phyloP scores from a whole-genome alignment of 2,329 filamentous ascomycete genomes.

The Trichophaea hybrida region DNA sequence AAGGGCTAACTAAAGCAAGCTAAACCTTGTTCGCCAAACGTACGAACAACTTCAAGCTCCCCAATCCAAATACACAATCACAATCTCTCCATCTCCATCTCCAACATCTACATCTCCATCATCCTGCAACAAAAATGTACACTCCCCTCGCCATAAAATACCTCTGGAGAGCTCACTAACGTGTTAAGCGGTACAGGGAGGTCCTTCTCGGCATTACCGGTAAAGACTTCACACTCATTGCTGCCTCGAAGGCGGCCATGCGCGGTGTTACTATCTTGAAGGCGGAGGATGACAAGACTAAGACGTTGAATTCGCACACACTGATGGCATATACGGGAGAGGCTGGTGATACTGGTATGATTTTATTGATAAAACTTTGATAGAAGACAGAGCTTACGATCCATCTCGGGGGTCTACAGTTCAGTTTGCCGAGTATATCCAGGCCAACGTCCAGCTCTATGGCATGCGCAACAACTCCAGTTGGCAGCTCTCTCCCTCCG shows the following conservation, averaged over 20 bases:
- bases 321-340: slow-evolving; percentile 92
- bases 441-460: slow-evolving; percentile 96
- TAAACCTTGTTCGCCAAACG: slow-evolving; percentile 2
- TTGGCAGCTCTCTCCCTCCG: slow-evolving; percentile 57
- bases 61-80: not conserved
- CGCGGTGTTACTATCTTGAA: slow-evolving; percentile 93
- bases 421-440: slow-evolving; percentile 98
- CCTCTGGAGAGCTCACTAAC: not conserved
- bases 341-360: slow-evolving; percentile 69
- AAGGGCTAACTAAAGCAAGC: not conserved
- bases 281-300: slow-evolving; percentile 89
- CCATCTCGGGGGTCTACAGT: slow-evolving; percentile 41
- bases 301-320: slow-evolving; percentile 80
- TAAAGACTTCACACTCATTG: slow-evolving; percentile 98
- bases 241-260: slow-evolving; percentile 96
- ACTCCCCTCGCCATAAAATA: not conserved
- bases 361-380: not conserved
- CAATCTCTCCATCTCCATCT: not conserved
- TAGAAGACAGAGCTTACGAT: not conserved
- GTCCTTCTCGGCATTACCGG: slow-evolving; percentile 94
- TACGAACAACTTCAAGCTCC: not conserved
- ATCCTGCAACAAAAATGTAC: not conserved
- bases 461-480: slow-evolving; percentile 95
- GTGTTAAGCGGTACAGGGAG: slow-evolving; percentile 58
- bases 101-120: not conserved